Percentiles rank a stretch among this genome's conserved stretches.
Evolutionary conservation across 2,329 filamentous ascomycete genomes (phyloP).

Genomic region (Aspergillus piperis): DNA sequence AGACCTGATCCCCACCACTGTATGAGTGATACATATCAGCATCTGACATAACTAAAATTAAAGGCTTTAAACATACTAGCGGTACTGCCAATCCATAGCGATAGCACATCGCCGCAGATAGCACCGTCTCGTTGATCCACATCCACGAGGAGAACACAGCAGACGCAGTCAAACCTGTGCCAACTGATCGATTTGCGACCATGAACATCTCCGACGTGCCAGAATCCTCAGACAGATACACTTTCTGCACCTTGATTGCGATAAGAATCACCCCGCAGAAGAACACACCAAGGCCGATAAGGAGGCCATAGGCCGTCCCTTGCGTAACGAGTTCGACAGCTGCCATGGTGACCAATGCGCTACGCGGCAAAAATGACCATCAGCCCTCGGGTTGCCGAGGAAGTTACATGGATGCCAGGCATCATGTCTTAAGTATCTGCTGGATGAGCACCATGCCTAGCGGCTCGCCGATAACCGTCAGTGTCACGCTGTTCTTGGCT

Average conservation of each 20-base stretch:
- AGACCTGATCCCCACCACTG: slow-evolving; percentile 44
- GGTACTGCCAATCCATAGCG: slow-evolving; percentile 39
- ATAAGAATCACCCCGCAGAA: slow-evolving; percentile 52
- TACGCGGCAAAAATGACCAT: not conserved
- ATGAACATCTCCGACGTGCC: slow-evolving; percentile 48
- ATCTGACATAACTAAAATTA: not conserved
- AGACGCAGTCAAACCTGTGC: slow-evolving; percentile 40
- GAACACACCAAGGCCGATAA: slow-evolving; percentile 51
- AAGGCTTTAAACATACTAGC: slow-evolving; percentile 23
- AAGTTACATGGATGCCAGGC: not conserved
- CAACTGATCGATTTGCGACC: slow-evolving; percentile 42
- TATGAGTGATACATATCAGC: not conserved
- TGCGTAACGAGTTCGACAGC: slow-evolving; percentile 27
- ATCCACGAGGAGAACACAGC: slow-evolving; percentile 45
- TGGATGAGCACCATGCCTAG: not conserved
- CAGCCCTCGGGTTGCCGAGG: not conserved
- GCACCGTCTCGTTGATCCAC: slow-evolving; percentile 43
- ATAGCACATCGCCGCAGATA: slow-evolving; percentile 38
- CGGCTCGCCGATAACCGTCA: not conserved
- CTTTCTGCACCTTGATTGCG: slow-evolving; percentile 49
- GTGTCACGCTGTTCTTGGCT: slow-evolving; percentile 7
- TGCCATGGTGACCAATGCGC: not conserved
- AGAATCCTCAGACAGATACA: slow-evolving; percentile 33
- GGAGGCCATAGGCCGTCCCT: slow-evolving; percentile 47
- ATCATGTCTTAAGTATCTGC: not conserved